Base-by-base conservation (phyloP, 257 asterid species). In the Penstemon barbatus region DNA sequence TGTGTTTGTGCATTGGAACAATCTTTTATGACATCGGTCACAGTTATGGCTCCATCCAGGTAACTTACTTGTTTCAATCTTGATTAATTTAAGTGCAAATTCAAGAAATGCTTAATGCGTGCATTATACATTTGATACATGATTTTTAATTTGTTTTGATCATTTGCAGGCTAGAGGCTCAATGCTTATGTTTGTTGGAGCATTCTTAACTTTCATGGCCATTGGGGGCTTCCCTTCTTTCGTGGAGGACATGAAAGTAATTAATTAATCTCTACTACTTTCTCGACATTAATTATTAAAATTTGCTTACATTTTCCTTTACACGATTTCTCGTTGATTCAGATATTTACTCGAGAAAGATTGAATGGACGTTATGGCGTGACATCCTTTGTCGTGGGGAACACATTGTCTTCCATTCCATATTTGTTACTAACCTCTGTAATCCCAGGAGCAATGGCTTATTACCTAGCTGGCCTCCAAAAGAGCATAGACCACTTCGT, bases 211-310 rank as follows among this genome's bases (percentile, higher is more conserved):
- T 37, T 86, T 84, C n/a, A 82, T 86, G 92, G 82, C 88, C 5
- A 86, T 86, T 46, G 92, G 92, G 8, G 90, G 92, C 60, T 86
- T 82, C 70, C 92, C 90, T 73, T 86, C 92, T 7, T 86, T 86
- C 52, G 85, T 81, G 10, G 92, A 84, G 67, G 92, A 86, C 66
- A 78, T 86, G 87, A 86, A 86, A 69, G 92, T 83, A 75, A 11
- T 56, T 25, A 25, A 41, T 7, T 8, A 49, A 41, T 18, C 6
- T 57, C 10, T 6, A 4, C 2, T 25, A 25, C 33, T 0, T 15
- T 15, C 18, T 15, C 18, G 18, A 15, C 9, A 4, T 25, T 25
- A 25, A 1, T 0, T 25, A 11, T 13, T 1, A n/a, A 7, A n/a
- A 2, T 65, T 11, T n/a, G 5, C 13, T 15, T 8, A 71, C 3